Base-by-base conservation (phyloP, 371 early-diverging fungal genomes). In the Mortierella polycephala region DNA sequence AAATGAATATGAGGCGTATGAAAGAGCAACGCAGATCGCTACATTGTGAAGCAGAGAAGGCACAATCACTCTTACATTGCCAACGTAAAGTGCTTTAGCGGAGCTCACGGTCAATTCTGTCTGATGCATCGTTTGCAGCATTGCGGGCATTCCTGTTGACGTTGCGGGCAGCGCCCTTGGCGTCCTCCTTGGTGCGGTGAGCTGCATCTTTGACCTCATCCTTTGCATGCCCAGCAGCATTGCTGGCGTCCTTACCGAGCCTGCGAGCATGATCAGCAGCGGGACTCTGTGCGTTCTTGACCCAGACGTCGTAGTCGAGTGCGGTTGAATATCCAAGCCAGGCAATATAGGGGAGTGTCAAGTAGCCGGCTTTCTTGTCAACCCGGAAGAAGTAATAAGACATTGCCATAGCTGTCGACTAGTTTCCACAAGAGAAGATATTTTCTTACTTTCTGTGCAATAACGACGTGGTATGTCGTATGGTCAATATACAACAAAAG, bases 281-380 rank as follows among this genome's bases (percentile, higher is more conserved):
- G 5, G 68, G 54, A 8, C 77, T 65, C 18, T 62, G 20, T 0
- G 67, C 67, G 55, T 71, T 62, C 58, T 77, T 77, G 64, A 77
- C 71, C 77, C 77, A 77, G 58, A 77, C 39, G 37, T 77, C 77
- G 13, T 64, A 71, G 58, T 68, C 71, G 52, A 77, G 60, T 12
- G 77, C 77, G 45, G 71, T 71, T 1, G 77, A 71, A 49, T 77
- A 77, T 46, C 77, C 67, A 16, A 77, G 64, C 77, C 77, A 77
- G 52, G 68, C 71, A 12, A 71, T 53, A 42, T 77, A 77, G 8
- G 77, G 77, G 37, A 77, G 49, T 2, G 77, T 71, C 68, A 77
- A 51, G 51, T 77, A 77, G 0, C 77, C 77, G 7, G 77, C 77
- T 5, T 51, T 2, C 11, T 71, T 39, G 62, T 77, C 77, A 20